phyloP scores from a whole-genome alignment of 2,329 filamentous ascomycete species.

The Paecilomyces dactylethromorphus region DNA sequence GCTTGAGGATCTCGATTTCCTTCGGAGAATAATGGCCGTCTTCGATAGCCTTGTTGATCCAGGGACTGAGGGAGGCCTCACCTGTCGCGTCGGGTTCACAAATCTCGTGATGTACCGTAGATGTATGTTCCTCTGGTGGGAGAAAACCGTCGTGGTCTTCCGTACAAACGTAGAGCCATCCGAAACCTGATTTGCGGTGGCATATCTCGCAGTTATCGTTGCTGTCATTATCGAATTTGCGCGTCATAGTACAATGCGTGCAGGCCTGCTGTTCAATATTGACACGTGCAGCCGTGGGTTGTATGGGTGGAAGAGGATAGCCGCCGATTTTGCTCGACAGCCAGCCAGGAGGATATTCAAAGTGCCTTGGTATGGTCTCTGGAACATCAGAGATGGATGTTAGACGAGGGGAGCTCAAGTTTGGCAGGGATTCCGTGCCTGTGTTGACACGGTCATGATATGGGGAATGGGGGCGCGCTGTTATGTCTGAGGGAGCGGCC shows the following conservation, averaged over 20 bases:
- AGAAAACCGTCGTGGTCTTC: slow-evolving; percentile 52
- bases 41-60: slow-evolving; percentile 36
- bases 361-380: neutral
- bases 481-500: neutral
- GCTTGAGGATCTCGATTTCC: slow-evolving; percentile 34
- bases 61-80: slow-evolving; percentile 25
- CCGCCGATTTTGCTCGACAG: neutral
- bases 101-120: slow-evolving; percentile 15
- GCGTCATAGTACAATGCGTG: slow-evolving; percentile 63
- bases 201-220: slow-evolving; percentile 54
- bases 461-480: neutral
- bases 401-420: neutral
- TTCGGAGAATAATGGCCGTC: slow-evolving; percentile 36
- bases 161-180: slow-evolving; percentile 69
- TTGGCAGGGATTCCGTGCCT: neutral
- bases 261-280: slow-evolving; percentile 38
- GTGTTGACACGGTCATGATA: neutral
- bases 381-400: neutral
- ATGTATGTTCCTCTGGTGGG: slow-evolving; percentile 27
- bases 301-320: neutral
- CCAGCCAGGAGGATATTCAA: neutral
- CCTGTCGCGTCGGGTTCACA: slow-evolving; percentile 3
- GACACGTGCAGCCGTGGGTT: neutral
- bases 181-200: slow-evolving; percentile 48
- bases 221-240: slow-evolving; percentile 48